phyloP scores from a whole-genome alignment of 169 alveolate species.

The Condylostoma magnum region DNA sequence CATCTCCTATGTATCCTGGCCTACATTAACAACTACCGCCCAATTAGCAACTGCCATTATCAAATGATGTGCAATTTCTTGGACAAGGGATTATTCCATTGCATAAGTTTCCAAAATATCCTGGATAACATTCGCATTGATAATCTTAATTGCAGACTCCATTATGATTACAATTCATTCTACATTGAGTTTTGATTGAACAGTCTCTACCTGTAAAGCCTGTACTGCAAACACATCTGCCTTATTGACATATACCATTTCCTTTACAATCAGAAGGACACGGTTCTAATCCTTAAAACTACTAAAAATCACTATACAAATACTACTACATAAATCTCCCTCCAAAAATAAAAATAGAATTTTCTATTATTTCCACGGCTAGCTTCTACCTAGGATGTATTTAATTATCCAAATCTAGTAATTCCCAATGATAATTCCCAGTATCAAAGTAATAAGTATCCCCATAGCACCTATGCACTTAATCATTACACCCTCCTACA shows the following conservation, averaged over 20 bases:
- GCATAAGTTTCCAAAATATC: conserved; percentile 22
- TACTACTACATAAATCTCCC: conserved; percentile 20
- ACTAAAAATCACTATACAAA: conserved; percentile 19
- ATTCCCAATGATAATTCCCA: neutral
- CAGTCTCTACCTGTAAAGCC: conserved; percentile 19
- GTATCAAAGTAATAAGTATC: neutral
- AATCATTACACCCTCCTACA: conserved; percentile 11
- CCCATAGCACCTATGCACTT: neutral
- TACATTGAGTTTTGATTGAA: neutral
- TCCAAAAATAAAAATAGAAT: conserved; percentile 5
- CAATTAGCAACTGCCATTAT: conserved; percentile 6
- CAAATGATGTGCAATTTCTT: conserved; percentile 19
- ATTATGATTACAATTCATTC: conserved; percentile 23
- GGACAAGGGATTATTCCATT: conserved; percentile 21
- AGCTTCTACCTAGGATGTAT: neutral
- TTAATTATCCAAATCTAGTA: neutral
- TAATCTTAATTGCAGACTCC: conserved; percentile 23
- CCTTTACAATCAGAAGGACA: conserved; percentile 24
- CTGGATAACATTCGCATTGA: conserved; percentile 19
- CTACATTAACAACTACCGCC: conserved; percentile 2
- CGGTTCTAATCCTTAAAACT: neutral
- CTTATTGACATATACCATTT: conserved; percentile 14
- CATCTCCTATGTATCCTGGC: conserved; percentile 12
- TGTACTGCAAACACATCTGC: conserved; percentile 24
- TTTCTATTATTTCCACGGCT: conserved; percentile 9